These are phyloP conservation scores for Trematosphaeria pertusa DNA, from an alignment of 2,329 filamentous ascomycete species.

Conservation along the genomic window DNA sequence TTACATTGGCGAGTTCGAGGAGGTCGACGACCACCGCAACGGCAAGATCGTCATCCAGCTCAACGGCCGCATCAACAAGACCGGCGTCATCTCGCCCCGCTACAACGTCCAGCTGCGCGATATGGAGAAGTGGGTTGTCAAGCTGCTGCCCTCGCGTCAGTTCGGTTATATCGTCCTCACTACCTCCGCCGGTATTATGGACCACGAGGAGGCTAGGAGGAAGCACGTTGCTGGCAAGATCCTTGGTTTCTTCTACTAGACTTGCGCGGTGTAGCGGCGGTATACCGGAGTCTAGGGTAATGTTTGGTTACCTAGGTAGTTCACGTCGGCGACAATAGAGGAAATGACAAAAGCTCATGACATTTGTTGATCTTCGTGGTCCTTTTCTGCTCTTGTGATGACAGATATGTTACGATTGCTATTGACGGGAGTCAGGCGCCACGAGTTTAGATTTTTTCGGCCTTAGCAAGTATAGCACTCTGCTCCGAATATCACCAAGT, in stretches of 20 bases:
- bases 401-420: too few species aligned
- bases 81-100: slow-evolving; percentile 97
- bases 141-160: slow-evolving; percentile 98
- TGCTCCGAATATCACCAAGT: too few species aligned
- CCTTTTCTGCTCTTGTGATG: too few species aligned
- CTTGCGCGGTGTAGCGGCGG: slow-evolving; percentile 28
- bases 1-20: slow-evolving; percentile 99
- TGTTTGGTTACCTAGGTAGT: slow-evolving; percentile 32
- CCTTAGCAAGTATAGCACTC: too few species aligned
- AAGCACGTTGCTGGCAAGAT: slow-evolving; percentile 99
- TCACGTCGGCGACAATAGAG: slow-evolving; percentile 37
- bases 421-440: too few species aligned
- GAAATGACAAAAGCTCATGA: slow-evolving; percentile 45
- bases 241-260: slow-evolving; percentile 99
- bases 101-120: slow-evolving; percentile 99
- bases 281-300: slow-evolving; percentile 37
- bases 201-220: slow-evolving; percentile 98
- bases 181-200: slow-evolving; percentile 99
- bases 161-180: slow-evolving; percentile 99
- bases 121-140: slow-evolving; percentile 99
- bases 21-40: slow-evolving; percentile 98
- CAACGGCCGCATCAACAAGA: slow-evolving; percentile 99
- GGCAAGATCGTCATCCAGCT: slow-evolving; percentile 99
- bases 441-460: too few species aligned
- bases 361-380: too few species aligned